These are phyloP conservation scores for Acer negundo DNA, from an alignment of 345 rosid genomes.

Conservation along the genomic window DNA sequence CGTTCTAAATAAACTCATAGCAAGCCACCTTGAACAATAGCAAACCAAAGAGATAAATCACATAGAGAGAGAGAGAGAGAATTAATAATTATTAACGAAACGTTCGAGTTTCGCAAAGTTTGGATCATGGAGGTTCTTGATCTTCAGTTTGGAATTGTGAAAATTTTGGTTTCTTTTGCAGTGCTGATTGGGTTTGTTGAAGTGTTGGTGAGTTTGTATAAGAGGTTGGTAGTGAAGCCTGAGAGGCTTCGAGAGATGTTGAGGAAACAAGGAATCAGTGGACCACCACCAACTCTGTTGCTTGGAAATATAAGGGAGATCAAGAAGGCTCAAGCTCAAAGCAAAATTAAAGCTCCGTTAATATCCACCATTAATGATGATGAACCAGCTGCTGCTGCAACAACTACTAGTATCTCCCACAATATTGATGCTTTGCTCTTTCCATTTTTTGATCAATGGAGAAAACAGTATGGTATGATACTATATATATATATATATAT, in stretches of 20 bases:
- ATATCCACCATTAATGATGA: neutral
- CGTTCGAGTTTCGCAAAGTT: too few relatives aligned
- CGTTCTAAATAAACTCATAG: too few relatives aligned
- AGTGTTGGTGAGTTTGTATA: neutral
- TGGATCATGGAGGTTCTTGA: neutral
- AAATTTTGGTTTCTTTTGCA: neutral
- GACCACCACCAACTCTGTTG: constrained; percentile 39
- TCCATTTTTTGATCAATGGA: constrained; percentile 42
- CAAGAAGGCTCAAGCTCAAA: constrained; percentile 21
- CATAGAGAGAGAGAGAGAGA: neutral
- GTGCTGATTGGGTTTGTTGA: neutral
- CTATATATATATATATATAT: neutral
- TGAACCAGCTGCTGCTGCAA: neutral
- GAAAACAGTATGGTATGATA: constrained; percentile 34
- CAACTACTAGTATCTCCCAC: constrained; percentile 19
- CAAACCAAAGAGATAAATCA: neutral
- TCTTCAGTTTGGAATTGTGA: neutral
- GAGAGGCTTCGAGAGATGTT: constrained; percentile 32
- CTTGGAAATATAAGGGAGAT: constrained; percentile 50
- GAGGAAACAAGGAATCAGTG: constrained; percentile 39
- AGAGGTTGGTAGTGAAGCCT: constrained; percentile 31
- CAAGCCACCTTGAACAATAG: too few relatives aligned
- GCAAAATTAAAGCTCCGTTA: neutral
- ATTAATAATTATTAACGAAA: too few relatives aligned
- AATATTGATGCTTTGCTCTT: constrained; percentile 34